phyloP scores from a whole-genome alignment of 2,329 filamentous ascomycete species.

The Aspergillus unguis region DNA sequence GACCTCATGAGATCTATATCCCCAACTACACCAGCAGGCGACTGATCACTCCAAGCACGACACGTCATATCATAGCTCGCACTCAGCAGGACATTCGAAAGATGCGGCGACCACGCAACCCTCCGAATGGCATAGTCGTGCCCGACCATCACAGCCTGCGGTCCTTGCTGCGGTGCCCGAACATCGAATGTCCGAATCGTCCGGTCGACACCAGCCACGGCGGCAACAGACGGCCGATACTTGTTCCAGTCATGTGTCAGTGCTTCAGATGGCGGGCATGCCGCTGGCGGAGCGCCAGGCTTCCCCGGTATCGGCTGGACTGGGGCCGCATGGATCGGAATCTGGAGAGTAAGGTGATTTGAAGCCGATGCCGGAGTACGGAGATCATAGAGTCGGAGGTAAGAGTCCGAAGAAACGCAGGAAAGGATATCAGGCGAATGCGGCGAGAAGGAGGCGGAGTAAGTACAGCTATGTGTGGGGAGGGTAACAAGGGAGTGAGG shows the following conservation, averaged over 20 bases:
- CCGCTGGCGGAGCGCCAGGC: constrained; percentile 35
- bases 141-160: constrained; percentile 70
- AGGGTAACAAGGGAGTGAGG: constrained; percentile 75
- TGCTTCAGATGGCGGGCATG: constrained; percentile 68
- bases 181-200: constrained; percentile 88
- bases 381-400: constrained; percentile 87
- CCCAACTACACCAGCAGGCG: constrained; percentile 33
- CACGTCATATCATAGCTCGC: constrained; percentile 99
- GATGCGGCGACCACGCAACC: constrained; percentile 87
- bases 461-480: constrained; percentile 89
- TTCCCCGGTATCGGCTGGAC: constrained; percentile 44
- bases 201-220: constrained; percentile 84
- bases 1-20: constrained; percentile 40
- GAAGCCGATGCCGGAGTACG: constrained; percentile 79
- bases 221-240: constrained; percentile 79
- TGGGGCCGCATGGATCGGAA: constrained; percentile 74
- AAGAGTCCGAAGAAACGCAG: constrained; percentile 82
- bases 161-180: constrained; percentile 68
- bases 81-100: constrained; percentile 80
- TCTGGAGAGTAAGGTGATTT: constrained; percentile 78
- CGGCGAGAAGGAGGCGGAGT: constrained; percentile 86
- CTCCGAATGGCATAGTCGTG: constrained; percentile 89
- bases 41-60: constrained; percentile 86
- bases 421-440: constrained; percentile 82
- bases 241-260: constrained; percentile 99